A percentile compares a stretch with the other conserved stretches of the same genome.
Conservation (phyloP, 495 filamentous ascomycete genomes). For the Penicillium dipodomyicola region DNA sequence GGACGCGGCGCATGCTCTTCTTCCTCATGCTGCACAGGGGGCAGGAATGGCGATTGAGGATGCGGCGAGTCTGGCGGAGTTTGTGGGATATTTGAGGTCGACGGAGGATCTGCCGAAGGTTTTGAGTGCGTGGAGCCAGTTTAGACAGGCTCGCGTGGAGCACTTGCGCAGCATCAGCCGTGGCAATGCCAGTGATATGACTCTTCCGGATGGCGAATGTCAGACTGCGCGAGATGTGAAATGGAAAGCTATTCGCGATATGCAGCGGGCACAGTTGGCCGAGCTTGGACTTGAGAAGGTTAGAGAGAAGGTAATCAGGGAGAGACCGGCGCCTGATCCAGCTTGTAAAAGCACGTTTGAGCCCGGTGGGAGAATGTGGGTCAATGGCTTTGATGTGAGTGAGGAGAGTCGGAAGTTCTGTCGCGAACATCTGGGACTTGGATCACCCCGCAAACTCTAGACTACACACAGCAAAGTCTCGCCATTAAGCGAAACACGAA, state of each 20-base stretch:
- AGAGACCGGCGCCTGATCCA: slow-evolving; percentile 16
- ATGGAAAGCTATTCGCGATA: slow-evolving; percentile 15
- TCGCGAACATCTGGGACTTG: slow-evolving; percentile 3
- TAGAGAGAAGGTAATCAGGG: slow-evolving; percentile 17
- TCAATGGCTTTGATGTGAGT: slow-evolving; percentile 14
- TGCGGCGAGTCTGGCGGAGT: slow-evolving; percentile 17
- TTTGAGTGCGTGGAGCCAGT: slow-evolving; percentile 16
- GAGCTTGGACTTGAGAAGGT: slow-evolving; percentile 18
- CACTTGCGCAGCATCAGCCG: slow-evolving; percentile 15
- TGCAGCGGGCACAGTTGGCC: slow-evolving; percentile 13
- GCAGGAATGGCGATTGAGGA: slow-evolving; percentile 21
- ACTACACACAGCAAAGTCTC: too few relatives aligned
- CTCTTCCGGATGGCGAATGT: slow-evolving; percentile 14
- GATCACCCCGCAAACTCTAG: background rate
- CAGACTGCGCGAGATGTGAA: slow-evolving; percentile 16
- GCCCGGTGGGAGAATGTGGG: slow-evolving; percentile 21
- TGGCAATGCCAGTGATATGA: slow-evolving; percentile 19
- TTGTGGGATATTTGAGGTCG: slow-evolving; percentile 12
- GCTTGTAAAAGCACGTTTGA: slow-evolving; percentile 20
- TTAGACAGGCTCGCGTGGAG: slow-evolving; percentile 18
- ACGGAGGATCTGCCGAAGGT: slow-evolving; percentile 10
- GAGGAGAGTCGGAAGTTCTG: slow-evolving; percentile 8
- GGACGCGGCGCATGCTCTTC: slow-evolving; percentile 20
- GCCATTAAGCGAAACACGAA: too few relatives aligned
- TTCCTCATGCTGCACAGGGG: slow-evolving; percentile 20